Base-by-base conservation (phyloP, 2,329 filamentous ascomycete genomes). In the Pseudogymnoascus destructans region DNA sequence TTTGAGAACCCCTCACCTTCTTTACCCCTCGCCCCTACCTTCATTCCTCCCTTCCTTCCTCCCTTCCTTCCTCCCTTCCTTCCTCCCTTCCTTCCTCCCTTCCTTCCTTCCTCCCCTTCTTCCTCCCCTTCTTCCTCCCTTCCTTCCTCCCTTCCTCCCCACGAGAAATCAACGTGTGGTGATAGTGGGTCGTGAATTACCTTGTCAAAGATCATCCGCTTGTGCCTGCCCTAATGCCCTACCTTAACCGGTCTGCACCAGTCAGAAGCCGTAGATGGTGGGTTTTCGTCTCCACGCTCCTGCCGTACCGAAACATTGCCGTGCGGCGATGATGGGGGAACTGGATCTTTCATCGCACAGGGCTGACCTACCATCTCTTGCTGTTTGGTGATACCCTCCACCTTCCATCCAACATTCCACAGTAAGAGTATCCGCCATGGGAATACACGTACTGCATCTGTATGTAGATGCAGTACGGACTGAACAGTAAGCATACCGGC, bases 161-260 rank as follows among this genome's bases (percentile, higher is more conserved):
- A 30, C 27, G 1, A 3, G 11, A 52, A 52, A 52, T 52, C 46
- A 46, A 17, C 46, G n/a, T 25, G 46, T 52, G 46, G 46, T 25
- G 46, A 52, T 30, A 52, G 46, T 30, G 46, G 46, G 25, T 52
- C 46, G 9, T 17, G 23, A 30, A 23, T 52, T 30, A 17, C 3
- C 46, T 30, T 17, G 46, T 23, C 23, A 52, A 30, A 8, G 46
- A 52, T 52, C 46, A 17, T 30, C 25, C 46, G 25, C n/a, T 52
- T 52, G 46, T 52, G 25, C 46, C 46, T 52, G 46, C 46, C 46
- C 46, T 52, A 52, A 52, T 30, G 46, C 46, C 23, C 46, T 52
- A 52, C 46, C 46, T 52, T 52, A 52, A 52, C 23, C 7, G 23
- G 0, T 52, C n/a, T 27, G 25, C n/a, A 15, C 46, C 46, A 52